Percentiles rank a stretch among this genome's conserved stretches.
Conservation (phyloP, 1,139 yeast genomes). For the Hyphopichia khmerensis region DNA sequence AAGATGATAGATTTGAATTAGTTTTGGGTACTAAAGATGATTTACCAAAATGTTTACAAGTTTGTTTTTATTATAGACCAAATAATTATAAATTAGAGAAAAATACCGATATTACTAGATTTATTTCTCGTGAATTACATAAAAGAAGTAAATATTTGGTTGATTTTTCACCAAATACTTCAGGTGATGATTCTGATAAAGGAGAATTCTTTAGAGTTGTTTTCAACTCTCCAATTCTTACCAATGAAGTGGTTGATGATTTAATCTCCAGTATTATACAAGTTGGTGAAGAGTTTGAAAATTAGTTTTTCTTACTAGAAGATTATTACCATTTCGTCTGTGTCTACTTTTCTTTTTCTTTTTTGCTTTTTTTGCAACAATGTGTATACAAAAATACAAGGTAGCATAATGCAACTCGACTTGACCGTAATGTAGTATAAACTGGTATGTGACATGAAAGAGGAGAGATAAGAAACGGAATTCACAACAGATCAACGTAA, state of each 20-base stretch:
- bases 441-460: too few species aligned
- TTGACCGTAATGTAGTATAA: too few species aligned
- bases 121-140: slow-evolving; percentile 63
- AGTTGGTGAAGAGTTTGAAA: slow-evolving; percentile 21
- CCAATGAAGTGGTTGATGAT: slow-evolving; percentile 38
- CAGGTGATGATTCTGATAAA: slow-evolving; percentile 35
- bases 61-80: slow-evolving; percentile 74
- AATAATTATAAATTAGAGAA: slow-evolving; percentile 26
- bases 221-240: slow-evolving; percentile 67
- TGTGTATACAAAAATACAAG: too few species aligned
- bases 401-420: too few species aligned
- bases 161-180: slow-evolving; percentile 79
- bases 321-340: too few species aligned
- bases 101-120: slow-evolving; percentile 61
- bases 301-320: too few species aligned
- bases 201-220: slow-evolving; percentile 89
- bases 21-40: slow-evolving; percentile 40
- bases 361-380: too few species aligned
- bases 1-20: slow-evolving; percentile 45
- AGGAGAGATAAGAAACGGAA: too few species aligned
- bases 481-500: too few species aligned
- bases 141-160: slow-evolving; percentile 64
- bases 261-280: slow-evolving; percentile 31
- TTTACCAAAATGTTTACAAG: slow-evolving; percentile 79
- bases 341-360: too few species aligned